Conservation (phyloP, 208 protist genomes). For the Zelonia costaricensis region DNA sequence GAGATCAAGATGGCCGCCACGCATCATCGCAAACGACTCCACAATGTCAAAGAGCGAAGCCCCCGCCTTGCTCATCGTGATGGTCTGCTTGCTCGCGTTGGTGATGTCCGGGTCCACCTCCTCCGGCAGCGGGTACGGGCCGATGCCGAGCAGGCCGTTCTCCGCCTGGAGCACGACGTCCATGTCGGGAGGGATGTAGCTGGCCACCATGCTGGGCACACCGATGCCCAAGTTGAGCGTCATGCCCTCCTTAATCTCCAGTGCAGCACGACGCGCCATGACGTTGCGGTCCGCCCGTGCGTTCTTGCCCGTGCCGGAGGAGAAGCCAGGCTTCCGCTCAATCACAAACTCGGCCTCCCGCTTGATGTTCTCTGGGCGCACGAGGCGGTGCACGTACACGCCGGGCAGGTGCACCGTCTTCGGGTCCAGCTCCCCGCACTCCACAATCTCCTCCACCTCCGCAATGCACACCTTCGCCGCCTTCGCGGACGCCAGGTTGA, state of each 20-base stretch:
- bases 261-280: constrained; percentile 88
- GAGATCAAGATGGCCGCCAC: constrained; percentile 90
- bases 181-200: constrained; percentile 73
- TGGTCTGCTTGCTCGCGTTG: constrained; percentile 95
- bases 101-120: constrained; percentile 92
- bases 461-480: constrained; percentile 90
- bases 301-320: constrained; percentile 10
- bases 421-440: constrained; percentile 80
- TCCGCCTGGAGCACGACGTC: constrained; percentile 85
- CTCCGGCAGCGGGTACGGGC: constrained; percentile 82
- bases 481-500: constrained; percentile 86
- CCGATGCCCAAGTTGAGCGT: constrained; percentile 95
- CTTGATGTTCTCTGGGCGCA: constrained; percentile 27
- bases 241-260: constrained; percentile 94
- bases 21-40: constrained; percentile 95
- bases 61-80: constrained; percentile 66
- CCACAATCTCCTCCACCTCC: constrained; percentile 94
- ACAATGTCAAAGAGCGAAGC: constrained; percentile 70
- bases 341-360: constrained; percentile 20
- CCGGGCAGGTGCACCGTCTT: constrained; percentile 89
- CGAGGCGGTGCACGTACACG: constrained; percentile 90
- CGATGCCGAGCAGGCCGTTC: constrained; percentile 87
- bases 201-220: constrained; percentile 91
- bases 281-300: constrained; percentile 15
- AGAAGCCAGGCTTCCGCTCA: constrained; percentile 2